Evolutionary conservation across 129 eudicot species (phyloP).

Genomic region (Arctium lappa): DNA sequence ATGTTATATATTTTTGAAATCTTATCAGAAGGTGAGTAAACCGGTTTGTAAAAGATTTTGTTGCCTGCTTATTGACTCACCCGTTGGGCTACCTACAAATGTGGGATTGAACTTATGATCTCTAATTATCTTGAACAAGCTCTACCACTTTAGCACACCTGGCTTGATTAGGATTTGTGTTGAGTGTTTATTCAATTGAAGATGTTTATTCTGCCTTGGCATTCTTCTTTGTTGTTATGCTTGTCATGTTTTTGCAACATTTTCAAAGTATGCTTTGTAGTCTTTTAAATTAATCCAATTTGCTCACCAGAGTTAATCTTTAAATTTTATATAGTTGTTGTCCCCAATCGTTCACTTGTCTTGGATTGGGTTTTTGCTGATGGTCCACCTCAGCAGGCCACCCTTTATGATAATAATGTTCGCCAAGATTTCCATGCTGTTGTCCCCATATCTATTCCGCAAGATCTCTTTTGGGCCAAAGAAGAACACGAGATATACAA

Average conservation of each 20-base stretch:
- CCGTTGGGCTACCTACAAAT: too few relatives aligned
- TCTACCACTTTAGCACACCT: too few relatives aligned
- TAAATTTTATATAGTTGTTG: slow-evolving; percentile 55
- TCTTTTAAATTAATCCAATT: not conserved
- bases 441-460: slow-evolving; percentile 57
- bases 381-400: slow-evolving; percentile 86
- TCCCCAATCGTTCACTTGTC: slow-evolving; percentile 78
- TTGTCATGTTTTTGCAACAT: not conserved
- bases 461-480: slow-evolving; percentile 71
- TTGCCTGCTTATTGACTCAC: too few relatives aligned
- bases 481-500: slow-evolving; percentile 66
- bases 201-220: not conserved
- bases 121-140: too few relatives aligned
- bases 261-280: not conserved
- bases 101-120: too few relatives aligned
- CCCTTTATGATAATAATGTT: slow-evolving; percentile 69
- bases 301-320: slow-evolving; percentile 17
- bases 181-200: not conserved
- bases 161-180: not conserved
- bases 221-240: not conserved
- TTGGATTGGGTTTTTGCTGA: slow-evolving; percentile 99
- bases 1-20: too few relatives aligned
- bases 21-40: too few relatives aligned
- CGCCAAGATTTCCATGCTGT: slow-evolving; percentile 87
- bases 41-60: too few relatives aligned